These are phyloP conservation scores for Dactylellina sp. DNA, from an alignment of 2,329 filamentous ascomycete species.

Conservation along the genomic window DNA sequence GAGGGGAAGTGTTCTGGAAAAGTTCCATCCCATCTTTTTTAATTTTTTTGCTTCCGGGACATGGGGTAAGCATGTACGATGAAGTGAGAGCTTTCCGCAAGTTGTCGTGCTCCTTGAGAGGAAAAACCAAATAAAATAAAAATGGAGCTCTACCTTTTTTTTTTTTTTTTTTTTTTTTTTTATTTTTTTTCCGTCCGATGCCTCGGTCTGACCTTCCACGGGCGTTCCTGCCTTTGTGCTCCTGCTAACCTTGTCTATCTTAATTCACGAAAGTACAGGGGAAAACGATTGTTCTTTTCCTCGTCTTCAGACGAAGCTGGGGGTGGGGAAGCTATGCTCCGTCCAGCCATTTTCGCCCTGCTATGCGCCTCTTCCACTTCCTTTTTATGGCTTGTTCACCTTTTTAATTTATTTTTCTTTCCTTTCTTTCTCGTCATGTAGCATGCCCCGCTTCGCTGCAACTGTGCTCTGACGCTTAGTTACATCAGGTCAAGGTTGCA, in stretches of 20 bases:
- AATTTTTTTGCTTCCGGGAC: constrained; percentile 20
- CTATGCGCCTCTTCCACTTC: constrained; percentile 48
- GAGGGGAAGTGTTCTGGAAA: constrained; percentile 57
- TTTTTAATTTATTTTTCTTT: too few relatives aligned
- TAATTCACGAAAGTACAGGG: constrained; percentile 14
- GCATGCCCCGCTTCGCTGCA: constrained; percentile 42
- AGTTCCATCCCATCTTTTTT: constrained; percentile 57
- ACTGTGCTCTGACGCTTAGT: constrained; percentile 41
- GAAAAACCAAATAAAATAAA: not conserved
- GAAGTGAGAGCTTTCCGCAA: too few relatives aligned
- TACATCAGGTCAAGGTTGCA: constrained; percentile 38
- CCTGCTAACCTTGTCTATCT: constrained; percentile 42
- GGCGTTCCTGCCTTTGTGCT: constrained; percentile 31
- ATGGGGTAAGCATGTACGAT: too few relatives aligned
- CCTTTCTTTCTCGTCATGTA: constrained; percentile 5
- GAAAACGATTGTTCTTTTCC: constrained; percentile 3
- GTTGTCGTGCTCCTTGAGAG: constrained; percentile 23
- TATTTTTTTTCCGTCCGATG: not conserved
- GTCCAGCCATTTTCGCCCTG: not conserved
- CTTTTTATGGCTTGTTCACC: constrained; percentile 24
- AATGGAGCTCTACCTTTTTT: constrained; percentile 19
- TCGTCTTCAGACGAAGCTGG: constrained; percentile 5
- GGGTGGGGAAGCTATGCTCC: constrained; percentile 21
- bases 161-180: constrained; percentile 6
- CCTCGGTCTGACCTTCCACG: constrained; percentile 48